These are phyloP conservation scores for Exophiala mesophila DNA, from an alignment of 2,329 filamentous ascomycete species.

Conservation along the genomic window DNA sequence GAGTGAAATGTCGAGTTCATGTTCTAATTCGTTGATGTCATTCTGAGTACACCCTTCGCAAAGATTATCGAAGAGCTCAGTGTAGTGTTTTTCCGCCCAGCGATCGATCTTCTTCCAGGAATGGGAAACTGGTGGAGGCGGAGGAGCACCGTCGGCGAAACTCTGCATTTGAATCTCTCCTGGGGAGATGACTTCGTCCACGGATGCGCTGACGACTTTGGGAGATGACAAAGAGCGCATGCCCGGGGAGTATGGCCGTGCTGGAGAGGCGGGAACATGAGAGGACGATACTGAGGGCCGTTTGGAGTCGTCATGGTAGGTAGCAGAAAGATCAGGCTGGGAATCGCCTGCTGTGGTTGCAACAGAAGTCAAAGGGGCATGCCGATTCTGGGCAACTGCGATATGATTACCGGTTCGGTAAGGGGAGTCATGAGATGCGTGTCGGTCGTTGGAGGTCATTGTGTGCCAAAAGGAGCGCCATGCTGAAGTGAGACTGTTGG, in stretches of 20 bases:
- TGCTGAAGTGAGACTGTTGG: conserved; percentile 37
- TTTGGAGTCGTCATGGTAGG: conserved; percentile 71
- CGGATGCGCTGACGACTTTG: conserved; percentile 12
- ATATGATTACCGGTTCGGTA: conserved; percentile 88
- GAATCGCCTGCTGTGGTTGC: conserved; percentile 83
- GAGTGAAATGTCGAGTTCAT: conserved; percentile 88
- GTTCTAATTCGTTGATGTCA: conserved; percentile 93
- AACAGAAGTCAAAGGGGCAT: conserved; percentile 78
- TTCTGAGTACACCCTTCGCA: conserved; percentile 89
- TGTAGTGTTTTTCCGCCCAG: conserved; percentile 93
- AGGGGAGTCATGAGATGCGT: conserved; percentile 88
- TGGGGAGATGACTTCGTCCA: conserved; percentile 46
- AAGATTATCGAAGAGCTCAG: conserved; percentile 87
- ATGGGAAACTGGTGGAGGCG: conserved; percentile 78
- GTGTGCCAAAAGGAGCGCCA: conserved; percentile 95
- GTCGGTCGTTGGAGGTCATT: conserved; percentile 72
- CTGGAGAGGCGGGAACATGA: conserved; percentile 51
- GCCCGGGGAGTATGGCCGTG: conserved; percentile 81
- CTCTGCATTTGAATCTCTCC: conserved; percentile 96
- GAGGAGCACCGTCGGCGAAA: conserved; percentile 86
- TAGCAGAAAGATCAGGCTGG: conserved; percentile 71
- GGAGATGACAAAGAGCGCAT: conserved; percentile 62
- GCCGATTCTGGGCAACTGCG: conserved; percentile 74
- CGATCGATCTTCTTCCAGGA: conserved; percentile 92
- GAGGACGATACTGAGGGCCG: conserved; percentile 48